These are phyloP conservation scores for Trichocladium antarcticum DNA, from an alignment of 495 filamentous ascomycete species.

Conservation along the genomic window DNA sequence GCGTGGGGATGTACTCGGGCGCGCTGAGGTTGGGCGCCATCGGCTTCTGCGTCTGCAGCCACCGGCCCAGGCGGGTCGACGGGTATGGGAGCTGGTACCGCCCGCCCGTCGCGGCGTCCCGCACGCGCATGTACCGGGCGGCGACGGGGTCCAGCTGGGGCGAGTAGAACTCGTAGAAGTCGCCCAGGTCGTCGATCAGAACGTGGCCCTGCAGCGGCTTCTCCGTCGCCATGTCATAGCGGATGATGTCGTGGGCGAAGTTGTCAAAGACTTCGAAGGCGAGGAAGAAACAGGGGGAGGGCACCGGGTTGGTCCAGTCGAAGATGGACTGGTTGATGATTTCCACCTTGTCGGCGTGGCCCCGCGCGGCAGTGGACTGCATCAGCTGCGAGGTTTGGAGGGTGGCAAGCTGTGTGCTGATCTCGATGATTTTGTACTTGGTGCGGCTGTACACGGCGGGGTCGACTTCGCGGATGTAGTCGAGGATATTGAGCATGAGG, in stretches of 20 bases:
- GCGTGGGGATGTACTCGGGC: slow-evolving; percentile 88
- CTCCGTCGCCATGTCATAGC: slow-evolving; percentile 69
- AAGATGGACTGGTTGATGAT: slow-evolving; percentile 94
- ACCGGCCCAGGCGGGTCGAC: slow-evolving; percentile 46
- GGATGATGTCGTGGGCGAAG: slow-evolving; percentile 87
- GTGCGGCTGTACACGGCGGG: slow-evolving; percentile 90
- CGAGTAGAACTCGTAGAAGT: slow-evolving; percentile 89
- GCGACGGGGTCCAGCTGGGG: slow-evolving; percentile 70
- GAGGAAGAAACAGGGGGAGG: slow-evolving; percentile 90
- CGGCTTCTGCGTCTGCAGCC: slow-evolving; percentile 49
- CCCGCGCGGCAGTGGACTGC: slow-evolving; percentile 49
- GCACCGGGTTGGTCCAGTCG: slow-evolving; percentile 76
- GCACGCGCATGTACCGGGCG: slow-evolving; percentile 66
- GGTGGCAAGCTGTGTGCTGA: slow-evolving; percentile 65
- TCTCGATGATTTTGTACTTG: slow-evolving; percentile 91
- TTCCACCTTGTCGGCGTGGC: slow-evolving; percentile 77
- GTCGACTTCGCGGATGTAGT: slow-evolving; percentile 85
- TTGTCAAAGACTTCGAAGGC: slow-evolving; percentile 99
- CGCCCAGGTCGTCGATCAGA: slow-evolving; percentile 71
- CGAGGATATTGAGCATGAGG: slow-evolving; percentile 93
- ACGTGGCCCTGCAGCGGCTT: slow-evolving; percentile 74
- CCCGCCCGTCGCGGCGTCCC: slow-evolving; percentile 47
- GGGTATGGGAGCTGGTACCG: slow-evolving; percentile 44
- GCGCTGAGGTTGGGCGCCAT: slow-evolving; percentile 60
- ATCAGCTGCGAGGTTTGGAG: slow-evolving; percentile 63